phyloP scores from a whole-genome alignment of 306 rosid species.

The Rosa persica region DNA sequence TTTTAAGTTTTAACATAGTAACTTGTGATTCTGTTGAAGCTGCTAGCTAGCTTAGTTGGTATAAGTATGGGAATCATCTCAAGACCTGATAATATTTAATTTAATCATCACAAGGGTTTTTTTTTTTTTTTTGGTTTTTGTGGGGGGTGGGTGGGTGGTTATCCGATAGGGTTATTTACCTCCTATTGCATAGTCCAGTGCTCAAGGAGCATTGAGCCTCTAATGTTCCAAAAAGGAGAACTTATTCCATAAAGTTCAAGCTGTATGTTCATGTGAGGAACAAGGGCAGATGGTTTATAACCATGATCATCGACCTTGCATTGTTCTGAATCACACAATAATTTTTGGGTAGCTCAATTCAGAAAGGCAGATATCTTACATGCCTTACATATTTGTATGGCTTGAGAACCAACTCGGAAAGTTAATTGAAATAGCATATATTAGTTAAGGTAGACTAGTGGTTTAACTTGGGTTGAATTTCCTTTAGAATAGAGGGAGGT shows the following conservation, averaged over 20 bases:
- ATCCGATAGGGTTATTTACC: background rate
- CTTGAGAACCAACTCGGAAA: background rate
- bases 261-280: background rate
- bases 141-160: too few species aligned
- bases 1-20: background rate
- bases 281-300: background rate
- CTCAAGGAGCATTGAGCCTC: background rate
- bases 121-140: too few species aligned
- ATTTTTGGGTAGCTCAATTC: background rate
- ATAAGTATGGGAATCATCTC: background rate
- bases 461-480: slow-evolving; percentile 3
- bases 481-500: background rate
- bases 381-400: background rate
- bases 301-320: background rate
- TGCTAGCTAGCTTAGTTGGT: background rate
- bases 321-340: background rate
- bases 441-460: background rate
- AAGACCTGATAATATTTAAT: background rate
- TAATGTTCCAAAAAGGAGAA: background rate
- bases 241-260: background rate
- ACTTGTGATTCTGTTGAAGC: background rate
- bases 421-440: background rate
- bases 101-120: too few species aligned
- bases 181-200: too few species aligned
- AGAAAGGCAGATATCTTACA: background rate